These are phyloP conservation scores for Grosmannia clavigera DNA, from an alignment of 2,329 filamentous ascomycete species.

Conservation along the genomic window DNA sequence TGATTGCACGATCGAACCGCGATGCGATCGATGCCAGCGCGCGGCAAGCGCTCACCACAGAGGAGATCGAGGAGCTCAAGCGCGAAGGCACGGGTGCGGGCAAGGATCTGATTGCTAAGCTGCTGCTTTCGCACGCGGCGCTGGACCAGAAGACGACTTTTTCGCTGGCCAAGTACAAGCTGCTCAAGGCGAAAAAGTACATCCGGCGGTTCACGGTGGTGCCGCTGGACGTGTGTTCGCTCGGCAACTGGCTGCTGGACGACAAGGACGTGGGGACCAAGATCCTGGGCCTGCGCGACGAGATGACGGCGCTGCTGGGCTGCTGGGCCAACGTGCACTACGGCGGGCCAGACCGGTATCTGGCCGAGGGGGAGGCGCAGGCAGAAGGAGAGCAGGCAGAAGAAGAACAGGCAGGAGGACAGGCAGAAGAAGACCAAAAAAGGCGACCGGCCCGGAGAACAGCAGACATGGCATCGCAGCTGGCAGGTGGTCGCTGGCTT, in stretches of 20 bases:
- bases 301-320: constrained; percentile 66
- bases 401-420: too few species aligned
- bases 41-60: constrained; percentile 26
- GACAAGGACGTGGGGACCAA: constrained; percentile 63
- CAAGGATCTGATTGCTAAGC: constrained; percentile 82
- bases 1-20: constrained; percentile 42
- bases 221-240: constrained; percentile 65
- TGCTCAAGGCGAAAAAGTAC: constrained; percentile 90
- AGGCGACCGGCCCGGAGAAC: neutral
- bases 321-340: constrained; percentile 89
- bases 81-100: constrained; percentile 66
- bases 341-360: constrained; percentile 27
- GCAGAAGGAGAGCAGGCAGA: neutral
- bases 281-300: constrained; percentile 77
- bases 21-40: constrained; percentile 49
- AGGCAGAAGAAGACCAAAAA: too few species aligned
- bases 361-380: neutral
- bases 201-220: constrained; percentile 75
- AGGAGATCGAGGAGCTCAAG: constrained; percentile 63
- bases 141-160: constrained; percentile 92
- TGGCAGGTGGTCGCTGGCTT: constrained; percentile 48
- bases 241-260: constrained; percentile 65
- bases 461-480: neutral
- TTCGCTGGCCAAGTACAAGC: constrained; percentile 88
- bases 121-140: constrained; percentile 77